Conservation (phyloP, 192 early-diverging fungal species). For the Backusella tuberculispora region DNA sequence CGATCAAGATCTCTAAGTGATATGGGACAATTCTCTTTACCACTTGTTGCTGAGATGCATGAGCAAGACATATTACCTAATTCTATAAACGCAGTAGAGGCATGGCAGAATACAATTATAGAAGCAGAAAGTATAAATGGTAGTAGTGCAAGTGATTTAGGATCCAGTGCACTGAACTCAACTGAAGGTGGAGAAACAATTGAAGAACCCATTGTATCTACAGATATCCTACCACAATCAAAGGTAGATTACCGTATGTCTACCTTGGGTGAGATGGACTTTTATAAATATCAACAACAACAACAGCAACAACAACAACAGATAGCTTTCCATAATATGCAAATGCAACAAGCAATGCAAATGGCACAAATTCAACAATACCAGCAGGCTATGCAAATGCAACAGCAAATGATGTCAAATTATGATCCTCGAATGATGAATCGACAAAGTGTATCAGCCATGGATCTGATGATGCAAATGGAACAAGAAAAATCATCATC, state of each 20-base stretch:
- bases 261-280: constrained; percentile 27
- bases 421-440: neutral
- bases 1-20: constrained; percentile 26
- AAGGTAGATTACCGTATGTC: constrained; percentile 8
- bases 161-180: neutral
- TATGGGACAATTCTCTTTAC: constrained; percentile 9
- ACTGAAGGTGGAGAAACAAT: neutral
- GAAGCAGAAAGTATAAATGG: constrained; percentile 17
- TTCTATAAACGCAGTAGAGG: neutral
- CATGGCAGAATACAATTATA: constrained; percentile 22
- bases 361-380: constrained; percentile 35
- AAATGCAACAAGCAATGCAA: constrained; percentile 32
- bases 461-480: constrained; percentile 37
- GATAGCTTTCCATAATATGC: neutral
- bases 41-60: neutral
- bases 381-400: constrained; percentile 27
- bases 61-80: neutral
- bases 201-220: neutral
- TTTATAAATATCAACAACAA: constrained; percentile 21
- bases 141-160: neutral
- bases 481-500: constrained; percentile 34
- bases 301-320: constrained; percentile 31
- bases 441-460: constrained; percentile 32
- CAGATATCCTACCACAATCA: neutral
- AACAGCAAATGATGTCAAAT: constrained; percentile 6